Percentiles rank a stretch among this genome's conserved stretches.
Evolutionary conservation across 345 rosid species (phyloP).

Genomic region (Arabidopsis suecica): DNA sequence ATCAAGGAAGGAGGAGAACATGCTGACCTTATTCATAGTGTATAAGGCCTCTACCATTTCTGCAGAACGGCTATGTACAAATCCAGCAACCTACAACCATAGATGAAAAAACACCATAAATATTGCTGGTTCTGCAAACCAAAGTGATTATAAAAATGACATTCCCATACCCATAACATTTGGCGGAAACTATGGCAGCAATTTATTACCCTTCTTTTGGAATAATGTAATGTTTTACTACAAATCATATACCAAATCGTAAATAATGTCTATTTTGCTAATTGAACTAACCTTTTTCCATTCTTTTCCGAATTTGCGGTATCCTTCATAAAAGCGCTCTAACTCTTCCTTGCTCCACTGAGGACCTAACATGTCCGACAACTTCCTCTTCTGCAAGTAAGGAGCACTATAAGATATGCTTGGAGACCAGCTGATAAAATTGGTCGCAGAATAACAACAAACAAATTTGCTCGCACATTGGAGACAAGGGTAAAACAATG

Average conservation of each 20-base stretch:
- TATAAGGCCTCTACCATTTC: slow-evolving; percentile 85
- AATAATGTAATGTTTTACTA: slow-evolving; percentile 10
- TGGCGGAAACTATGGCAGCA: slow-evolving; percentile 13
- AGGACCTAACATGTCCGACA: slow-evolving; percentile 82
- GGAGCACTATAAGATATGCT: slow-evolving; percentile 31
- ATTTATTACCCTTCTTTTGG: slow-evolving; percentile 4
- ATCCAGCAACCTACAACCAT: slow-evolving; percentile 61
- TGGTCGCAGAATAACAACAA: slow-evolving; percentile 7
- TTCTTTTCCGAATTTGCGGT: slow-evolving; percentile 74
- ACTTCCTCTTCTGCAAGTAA: slow-evolving; percentile 70
- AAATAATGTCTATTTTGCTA: neutral
- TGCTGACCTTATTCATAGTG: slow-evolving; percentile 72
- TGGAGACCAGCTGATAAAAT: slow-evolving; percentile 6
- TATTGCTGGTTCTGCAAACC: slow-evolving; percentile 14
- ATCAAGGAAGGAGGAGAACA: slow-evolving; percentile 11
- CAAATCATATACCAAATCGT: slow-evolving; percentile 9
- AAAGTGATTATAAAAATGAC: slow-evolving; percentile 29
- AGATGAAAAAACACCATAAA: slow-evolving; percentile 22
- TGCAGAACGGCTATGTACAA: slow-evolving; percentile 61
- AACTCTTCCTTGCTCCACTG: slow-evolving; percentile 87
- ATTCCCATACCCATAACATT: slow-evolving; percentile 13
- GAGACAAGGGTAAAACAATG: slow-evolving; percentile 31
- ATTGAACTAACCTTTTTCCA: slow-evolving; percentile 74
- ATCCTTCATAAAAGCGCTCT: slow-evolving; percentile 74
- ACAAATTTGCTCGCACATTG: neutral